Evolutionary conservation across 2,329 filamentous ascomycete genomes (phyloP).

Genomic region (Colletotrichum siamense): DNA sequence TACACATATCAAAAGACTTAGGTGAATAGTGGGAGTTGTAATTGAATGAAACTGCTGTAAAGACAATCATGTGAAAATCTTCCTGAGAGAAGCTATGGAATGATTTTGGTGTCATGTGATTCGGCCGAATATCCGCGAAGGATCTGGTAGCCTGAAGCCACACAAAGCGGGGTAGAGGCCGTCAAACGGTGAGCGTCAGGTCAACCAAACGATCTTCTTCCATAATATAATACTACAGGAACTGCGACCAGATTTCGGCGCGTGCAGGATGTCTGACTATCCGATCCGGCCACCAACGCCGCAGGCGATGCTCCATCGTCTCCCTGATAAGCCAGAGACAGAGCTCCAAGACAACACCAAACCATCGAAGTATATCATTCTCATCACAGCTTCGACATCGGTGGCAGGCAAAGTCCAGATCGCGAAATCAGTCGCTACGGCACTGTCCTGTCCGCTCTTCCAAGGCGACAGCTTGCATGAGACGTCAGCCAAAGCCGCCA

Average conservation of each 20-base stretch:
- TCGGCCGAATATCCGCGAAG: neutral
- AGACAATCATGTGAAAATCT: no score
- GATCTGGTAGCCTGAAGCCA: neutral
- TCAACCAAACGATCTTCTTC: neutral
- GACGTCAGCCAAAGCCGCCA: conserved; percentile 32
- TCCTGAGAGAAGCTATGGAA: neutral
- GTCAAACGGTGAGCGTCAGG: neutral
- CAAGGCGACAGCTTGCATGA: conserved; percentile 35
- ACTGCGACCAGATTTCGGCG: neutral
- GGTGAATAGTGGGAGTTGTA: neutral
- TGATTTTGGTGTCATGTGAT: neutral
- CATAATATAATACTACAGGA: neutral
- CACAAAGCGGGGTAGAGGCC: neutral
- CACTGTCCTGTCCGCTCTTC: conserved; percentile 30
- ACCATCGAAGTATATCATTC: conserved; percentile 30
- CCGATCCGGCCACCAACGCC: neutral
- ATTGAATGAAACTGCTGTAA: neutral
- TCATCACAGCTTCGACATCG: conserved; percentile 29
- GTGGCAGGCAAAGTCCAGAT: conserved; percentile 34
- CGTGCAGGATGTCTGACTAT: neutral
- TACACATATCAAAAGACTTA: conserved; percentile 4
- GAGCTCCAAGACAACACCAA: neutral
- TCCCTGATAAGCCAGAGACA: conserved; percentile 27
- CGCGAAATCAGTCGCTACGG: conserved; percentile 27
- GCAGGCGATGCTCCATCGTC: conserved; percentile 24